A percentile compares a stretch with the other conserved stretches of the same genome.
Evolutionary conservation across 768 basidiomycete genomes (phyloP).

Genomic region (Psilocybe tampanensis): DNA sequence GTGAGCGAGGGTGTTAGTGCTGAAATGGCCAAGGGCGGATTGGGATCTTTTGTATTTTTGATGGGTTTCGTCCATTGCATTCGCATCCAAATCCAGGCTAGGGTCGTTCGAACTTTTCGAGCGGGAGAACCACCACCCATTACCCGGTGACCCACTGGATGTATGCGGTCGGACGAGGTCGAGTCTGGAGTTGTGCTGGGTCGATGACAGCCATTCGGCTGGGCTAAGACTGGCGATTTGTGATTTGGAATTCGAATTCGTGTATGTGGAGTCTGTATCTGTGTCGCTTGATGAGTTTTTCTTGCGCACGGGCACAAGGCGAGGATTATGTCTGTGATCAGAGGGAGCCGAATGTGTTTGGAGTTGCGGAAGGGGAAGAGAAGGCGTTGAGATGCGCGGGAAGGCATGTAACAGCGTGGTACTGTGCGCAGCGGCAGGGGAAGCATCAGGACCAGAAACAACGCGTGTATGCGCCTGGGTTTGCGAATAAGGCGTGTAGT

Average conservation of each 20-base stretch:
- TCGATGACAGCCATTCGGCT: too few relatives aligned
- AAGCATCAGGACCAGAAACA: too few relatives aligned
- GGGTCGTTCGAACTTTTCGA: too few relatives aligned
- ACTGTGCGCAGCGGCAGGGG: too few relatives aligned
- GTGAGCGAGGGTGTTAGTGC: background rate
- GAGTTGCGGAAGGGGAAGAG: background rate
- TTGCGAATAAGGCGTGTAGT: constrained; percentile 18
- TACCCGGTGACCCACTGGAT: too few relatives aligned
- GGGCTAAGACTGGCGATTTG: too few relatives aligned
- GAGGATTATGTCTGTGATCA: too few relatives aligned
- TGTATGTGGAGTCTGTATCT: background rate
- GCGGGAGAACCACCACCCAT: too few relatives aligned
- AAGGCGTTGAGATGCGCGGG: constrained; percentile 9
- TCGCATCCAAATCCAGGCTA: background rate
- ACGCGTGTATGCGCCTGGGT: background rate
- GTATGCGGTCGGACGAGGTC: background rate
- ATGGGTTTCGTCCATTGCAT: background rate
- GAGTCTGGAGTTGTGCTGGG: background rate
- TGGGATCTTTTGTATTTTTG: background rate
- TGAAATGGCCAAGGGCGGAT: background rate
- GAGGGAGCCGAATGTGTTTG: constrained; percentile 2
- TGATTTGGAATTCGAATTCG: background rate
- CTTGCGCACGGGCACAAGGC: background rate
- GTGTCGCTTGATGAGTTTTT: background rate
- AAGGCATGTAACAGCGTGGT: constrained; percentile 7